phyloP scores from a whole-genome alignment of 768 basidiomycete species.

The Erythrobasidium yunnanense region DNA sequence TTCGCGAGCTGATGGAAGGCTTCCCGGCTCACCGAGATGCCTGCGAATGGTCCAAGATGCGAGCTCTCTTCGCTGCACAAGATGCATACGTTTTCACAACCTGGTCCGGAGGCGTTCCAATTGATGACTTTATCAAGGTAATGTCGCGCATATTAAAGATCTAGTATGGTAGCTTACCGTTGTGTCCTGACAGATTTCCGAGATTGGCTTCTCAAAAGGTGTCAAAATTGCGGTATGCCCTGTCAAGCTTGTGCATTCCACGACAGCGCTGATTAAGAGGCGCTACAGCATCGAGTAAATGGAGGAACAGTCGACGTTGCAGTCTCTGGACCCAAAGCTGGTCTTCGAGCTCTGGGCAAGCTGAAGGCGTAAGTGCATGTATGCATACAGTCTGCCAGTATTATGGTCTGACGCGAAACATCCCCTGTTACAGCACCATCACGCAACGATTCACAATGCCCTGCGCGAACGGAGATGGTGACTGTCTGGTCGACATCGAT shows the following conservation, averaged over 20 bases:
- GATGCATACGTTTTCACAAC: conserved; percentile 33
- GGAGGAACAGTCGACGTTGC: conserved; percentile 38
- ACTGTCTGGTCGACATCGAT: conserved; percentile 38
- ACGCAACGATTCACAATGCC: conserved; percentile 38
- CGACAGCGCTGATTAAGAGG: not conserved
- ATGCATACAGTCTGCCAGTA: not conserved
- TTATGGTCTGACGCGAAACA: too few relatives aligned
- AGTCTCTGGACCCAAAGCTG: conserved; percentile 29
- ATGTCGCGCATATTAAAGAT: not conserved
- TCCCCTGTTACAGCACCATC: conserved; percentile 36
- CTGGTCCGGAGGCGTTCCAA: conserved; percentile 31
- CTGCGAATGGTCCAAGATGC: conserved; percentile 33
- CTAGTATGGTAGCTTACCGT: not conserved
- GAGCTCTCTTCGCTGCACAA: conserved; percentile 26
- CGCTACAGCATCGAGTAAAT: conserved; percentile 31
- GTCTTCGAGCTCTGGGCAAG: conserved; percentile 34
- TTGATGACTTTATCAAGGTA: conserved; percentile 32
- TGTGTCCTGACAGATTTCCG: conserved; percentile 15
- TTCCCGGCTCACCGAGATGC: conserved; percentile 31
- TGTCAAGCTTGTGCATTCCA: too few relatives aligned
- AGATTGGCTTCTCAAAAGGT: conserved; percentile 34
- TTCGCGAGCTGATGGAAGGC: conserved; percentile 27
- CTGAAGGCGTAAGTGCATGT: conserved; percentile 35
- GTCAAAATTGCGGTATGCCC: conserved; percentile 20
- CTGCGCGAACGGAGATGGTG: conserved; percentile 26